These are phyloP conservation scores for Ploettnerulaceae sp. DNA, from an alignment of 2,329 filamentous ascomycete genomes.

Conservation along the genomic window DNA sequence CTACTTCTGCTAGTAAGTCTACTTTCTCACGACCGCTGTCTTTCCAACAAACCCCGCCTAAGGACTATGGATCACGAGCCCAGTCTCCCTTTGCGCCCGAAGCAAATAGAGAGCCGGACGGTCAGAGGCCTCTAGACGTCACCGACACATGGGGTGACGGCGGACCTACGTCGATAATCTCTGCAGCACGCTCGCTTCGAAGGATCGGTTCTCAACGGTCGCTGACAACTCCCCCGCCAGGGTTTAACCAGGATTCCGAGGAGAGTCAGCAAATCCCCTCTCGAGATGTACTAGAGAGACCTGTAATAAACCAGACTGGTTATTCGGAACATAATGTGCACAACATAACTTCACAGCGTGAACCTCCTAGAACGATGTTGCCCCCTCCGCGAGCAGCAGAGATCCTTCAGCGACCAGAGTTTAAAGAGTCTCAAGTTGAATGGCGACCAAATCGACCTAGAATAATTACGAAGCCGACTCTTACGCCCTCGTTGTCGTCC, in stretches of 20 bases:
- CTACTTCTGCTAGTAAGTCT: not conserved
- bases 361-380: not conserved
- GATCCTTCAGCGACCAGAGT: slow-evolving; percentile 12
- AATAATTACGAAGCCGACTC: slow-evolving; percentile 7
- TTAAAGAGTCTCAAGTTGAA: slow-evolving; percentile 23
- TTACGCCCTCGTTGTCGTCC: slow-evolving; percentile 3
- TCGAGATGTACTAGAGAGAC: not conserved
- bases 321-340: slow-evolving; percentile 1
- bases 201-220: not conserved
- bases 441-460: slow-evolving; percentile 26
- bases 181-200: not conserved
- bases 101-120: not conserved
- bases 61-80: not conserved
- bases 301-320: not conserved
- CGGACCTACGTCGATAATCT: not conserved
- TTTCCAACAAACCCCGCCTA: slow-evolving; percentile 4
- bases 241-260: not conserved
- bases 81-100: not conserved
- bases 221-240: not conserved
- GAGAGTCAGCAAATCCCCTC: not conserved
- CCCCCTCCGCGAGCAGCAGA: slow-evolving; percentile 7
- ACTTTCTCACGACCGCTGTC: not conserved
- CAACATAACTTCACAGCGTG: not conserved
- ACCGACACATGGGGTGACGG: not conserved
- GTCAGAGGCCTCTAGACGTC: not conserved